These are phyloP conservation scores for Meyerozyma carpophila DNA, from an alignment of 1,139 yeast genomes.

Conservation along the genomic window DNA sequence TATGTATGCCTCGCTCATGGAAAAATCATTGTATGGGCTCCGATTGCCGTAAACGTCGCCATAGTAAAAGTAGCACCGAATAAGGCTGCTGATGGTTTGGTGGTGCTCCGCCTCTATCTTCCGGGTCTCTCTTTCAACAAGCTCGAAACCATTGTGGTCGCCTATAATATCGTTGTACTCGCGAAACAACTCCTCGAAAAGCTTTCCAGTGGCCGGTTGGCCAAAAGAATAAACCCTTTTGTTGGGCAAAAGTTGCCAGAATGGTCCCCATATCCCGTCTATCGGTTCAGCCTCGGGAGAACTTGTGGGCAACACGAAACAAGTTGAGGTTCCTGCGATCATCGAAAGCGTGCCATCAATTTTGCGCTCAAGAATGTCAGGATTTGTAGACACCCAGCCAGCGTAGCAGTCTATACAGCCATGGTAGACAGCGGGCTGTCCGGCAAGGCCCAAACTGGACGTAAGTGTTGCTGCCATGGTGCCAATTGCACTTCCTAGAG, in stretches of 20 bases:
- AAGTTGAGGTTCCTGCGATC: constrained; percentile 61
- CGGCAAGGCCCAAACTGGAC: background rate
- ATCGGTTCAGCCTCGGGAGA: constrained; percentile 10
- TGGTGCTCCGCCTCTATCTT: constrained; percentile 12
- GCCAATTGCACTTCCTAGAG: background rate
- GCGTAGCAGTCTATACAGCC: constrained; percentile 59
- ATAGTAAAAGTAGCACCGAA: constrained; percentile 38
- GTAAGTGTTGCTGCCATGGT: background rate
- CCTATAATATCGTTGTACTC: constrained; percentile 16
- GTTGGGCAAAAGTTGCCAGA: constrained; percentile 19
- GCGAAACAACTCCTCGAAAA: constrained; percentile 42
- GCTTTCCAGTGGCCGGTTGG: constrained; percentile 52
- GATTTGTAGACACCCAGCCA: constrained; percentile 40
- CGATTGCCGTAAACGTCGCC: constrained; percentile 56
- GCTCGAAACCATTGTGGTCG: constrained; percentile 14
- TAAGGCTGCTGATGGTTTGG: constrained; percentile 23
- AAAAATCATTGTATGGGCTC: constrained; percentile 47
- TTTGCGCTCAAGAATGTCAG: constrained; percentile 3
- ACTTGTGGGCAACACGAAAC: constrained; percentile 34
- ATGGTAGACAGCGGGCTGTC: constrained; percentile 21
- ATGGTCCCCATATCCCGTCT: constrained; percentile 58
- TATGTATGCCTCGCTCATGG: constrained; percentile 42
- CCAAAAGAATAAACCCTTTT: constrained; percentile 45
- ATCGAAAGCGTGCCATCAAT: constrained; percentile 28
- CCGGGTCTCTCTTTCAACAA: constrained; percentile 27